Percentiles rank a stretch among this genome's conserved stretches.
Conservation (phyloP, 2,329 filamentous ascomycete species). For the Clonostachys solani region DNA sequence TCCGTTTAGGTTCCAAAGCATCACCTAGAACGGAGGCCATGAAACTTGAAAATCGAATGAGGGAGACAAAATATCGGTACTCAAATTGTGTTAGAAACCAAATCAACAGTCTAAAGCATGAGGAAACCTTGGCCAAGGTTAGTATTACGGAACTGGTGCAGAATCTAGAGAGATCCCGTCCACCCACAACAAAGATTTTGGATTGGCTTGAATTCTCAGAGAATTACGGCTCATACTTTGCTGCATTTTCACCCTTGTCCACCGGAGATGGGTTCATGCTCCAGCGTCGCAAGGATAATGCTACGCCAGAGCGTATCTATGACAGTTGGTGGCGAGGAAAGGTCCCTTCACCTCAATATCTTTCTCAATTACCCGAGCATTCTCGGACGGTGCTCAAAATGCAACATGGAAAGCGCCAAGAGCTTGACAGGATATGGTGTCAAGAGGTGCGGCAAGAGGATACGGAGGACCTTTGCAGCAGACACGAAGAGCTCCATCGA, state of each 20-base stretch:
- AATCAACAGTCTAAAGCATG: constrained; percentile 21
- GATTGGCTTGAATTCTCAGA: constrained; percentile 47
- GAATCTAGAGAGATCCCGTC: background rate
- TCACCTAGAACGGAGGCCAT: constrained; percentile 42
- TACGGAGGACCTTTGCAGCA: constrained; percentile 28
- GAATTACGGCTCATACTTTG: constrained; percentile 43
- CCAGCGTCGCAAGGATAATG: constrained; percentile 34
- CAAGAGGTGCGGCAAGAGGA: constrained; percentile 43
- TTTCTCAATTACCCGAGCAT: too few relatives aligned
- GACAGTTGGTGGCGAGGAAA: constrained; percentile 7
- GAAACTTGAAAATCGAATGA: constrained; percentile 33
- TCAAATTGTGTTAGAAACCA: too few relatives aligned
- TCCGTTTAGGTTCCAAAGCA: constrained; percentile 60
- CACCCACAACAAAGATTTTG: constrained; percentile 22
- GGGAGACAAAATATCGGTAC: constrained; percentile 14
- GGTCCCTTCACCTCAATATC: background rate
- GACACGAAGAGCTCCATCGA: constrained; percentile 33
- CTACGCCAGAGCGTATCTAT: constrained; percentile 21
- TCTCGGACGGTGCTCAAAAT: constrained; percentile 18
- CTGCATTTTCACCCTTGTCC: constrained; percentile 47
- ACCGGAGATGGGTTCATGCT: constrained; percentile 40
- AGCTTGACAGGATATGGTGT: constrained; percentile 35
- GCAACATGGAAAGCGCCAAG: constrained; percentile 22
- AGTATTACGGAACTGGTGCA: constrained; percentile 18
- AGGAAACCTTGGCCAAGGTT: background rate